phyloP scores from a whole-genome alignment of 1,284 basidiomycete species.

The Mycena sp. region DNA sequence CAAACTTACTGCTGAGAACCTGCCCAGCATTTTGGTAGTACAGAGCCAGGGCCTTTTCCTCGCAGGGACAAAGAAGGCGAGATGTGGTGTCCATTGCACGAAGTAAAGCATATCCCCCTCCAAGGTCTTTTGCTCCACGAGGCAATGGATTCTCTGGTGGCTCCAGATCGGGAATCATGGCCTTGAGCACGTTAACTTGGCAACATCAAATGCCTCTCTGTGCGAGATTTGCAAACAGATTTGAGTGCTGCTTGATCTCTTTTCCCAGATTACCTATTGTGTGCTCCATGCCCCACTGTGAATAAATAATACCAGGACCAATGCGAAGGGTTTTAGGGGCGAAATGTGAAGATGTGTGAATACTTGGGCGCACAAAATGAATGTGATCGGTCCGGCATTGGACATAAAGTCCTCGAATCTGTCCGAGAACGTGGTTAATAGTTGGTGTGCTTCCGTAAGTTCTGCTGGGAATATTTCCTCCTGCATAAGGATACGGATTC shows the following conservation, averaged over 20 bases:
- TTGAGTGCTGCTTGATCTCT: too few relatives aligned
- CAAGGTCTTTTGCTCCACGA: constrained; percentile 15
- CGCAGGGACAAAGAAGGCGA: background rate
- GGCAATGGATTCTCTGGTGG: constrained; percentile 9
- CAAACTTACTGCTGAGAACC: background rate
- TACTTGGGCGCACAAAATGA: constrained; percentile 42
- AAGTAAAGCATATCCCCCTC: too few relatives aligned
- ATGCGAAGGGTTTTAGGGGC: constrained; percentile 31
- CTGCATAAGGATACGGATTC: constrained; percentile 1
- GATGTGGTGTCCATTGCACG: constrained; percentile 9
- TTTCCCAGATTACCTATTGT: constrained; percentile 45
- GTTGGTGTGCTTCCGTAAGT: background rate
- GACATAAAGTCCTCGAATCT: too few relatives aligned
- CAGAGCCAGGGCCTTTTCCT: background rate
- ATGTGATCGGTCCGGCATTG: constrained; percentile 36
- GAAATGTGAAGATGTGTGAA: constrained; percentile 40
- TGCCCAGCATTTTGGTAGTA: background rate
- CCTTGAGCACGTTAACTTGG: constrained; percentile 39
- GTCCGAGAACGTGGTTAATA: too few relatives aligned
- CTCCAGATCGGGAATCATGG: constrained; percentile 38
- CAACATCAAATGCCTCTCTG: constrained; percentile 32
- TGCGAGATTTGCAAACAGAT: constrained; percentile 43
- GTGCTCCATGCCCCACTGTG: constrained; percentile 45
- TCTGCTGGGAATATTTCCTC: constrained; percentile 4
- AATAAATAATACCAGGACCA: constrained; percentile 34